phyloP scores from a whole-genome alignment of 768 basidiomycete genomes.

The Psilocybe cyanescens region DNA sequence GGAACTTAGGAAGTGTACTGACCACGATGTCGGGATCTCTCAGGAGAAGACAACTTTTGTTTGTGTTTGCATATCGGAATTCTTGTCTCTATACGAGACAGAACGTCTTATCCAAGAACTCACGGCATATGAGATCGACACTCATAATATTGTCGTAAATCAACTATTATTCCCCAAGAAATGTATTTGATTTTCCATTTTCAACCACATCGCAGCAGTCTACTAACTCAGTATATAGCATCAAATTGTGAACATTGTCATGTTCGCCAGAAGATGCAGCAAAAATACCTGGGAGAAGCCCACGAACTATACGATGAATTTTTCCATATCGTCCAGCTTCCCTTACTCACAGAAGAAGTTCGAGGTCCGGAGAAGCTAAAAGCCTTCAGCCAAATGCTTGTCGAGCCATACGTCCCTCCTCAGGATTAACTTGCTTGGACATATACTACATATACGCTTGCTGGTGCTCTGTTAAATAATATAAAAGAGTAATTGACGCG shows the following conservation, averaged over 20 bases:
- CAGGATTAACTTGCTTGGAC: conserved; percentile 31
- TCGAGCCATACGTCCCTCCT: conserved; percentile 76
- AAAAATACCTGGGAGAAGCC: conserved; percentile 95
- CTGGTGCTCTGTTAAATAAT: background rate
- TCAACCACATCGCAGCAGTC: background rate
- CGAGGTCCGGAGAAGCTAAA: conserved; percentile 92
- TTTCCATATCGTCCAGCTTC: conserved; percentile 95
- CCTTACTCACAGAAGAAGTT: conserved; percentile 95
- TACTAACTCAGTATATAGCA: conserved; percentile 42
- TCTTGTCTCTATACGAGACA: conserved; percentile 97
- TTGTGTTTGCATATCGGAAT: conserved; percentile 98
- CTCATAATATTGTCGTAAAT: conserved; percentile 98
- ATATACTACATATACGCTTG: background rate
- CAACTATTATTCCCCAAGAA: conserved; percentile 94
- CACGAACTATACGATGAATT: conserved; percentile 98
- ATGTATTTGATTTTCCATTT: conserved; percentile 44
- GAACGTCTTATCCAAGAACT: conserved; percentile 97
- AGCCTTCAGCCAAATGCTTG: conserved; percentile 92
- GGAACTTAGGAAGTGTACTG: background rate
- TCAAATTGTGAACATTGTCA: conserved; percentile 96
- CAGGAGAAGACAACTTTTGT: conserved; percentile 99
- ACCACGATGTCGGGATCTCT: background rate
- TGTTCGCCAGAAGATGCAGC: conserved; percentile 96
- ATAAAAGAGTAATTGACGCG: background rate
- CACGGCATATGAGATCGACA: conserved; percentile 94